phyloP scores from a whole-genome alignment of 2,329 filamentous ascomycete species.

The Raffaelea deltoideospora region DNA sequence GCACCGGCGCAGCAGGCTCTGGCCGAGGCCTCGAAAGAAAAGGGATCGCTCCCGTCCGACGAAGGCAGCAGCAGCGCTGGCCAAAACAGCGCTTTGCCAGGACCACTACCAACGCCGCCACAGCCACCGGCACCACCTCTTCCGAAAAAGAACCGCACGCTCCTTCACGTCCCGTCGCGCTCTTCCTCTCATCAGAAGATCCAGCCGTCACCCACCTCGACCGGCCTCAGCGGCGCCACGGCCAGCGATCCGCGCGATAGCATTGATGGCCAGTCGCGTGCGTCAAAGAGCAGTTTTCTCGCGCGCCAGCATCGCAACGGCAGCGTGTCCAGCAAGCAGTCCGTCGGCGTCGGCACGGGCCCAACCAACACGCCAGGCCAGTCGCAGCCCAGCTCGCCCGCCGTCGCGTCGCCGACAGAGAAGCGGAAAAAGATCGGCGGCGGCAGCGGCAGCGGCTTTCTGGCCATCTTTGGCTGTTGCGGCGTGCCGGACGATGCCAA shows the following conservation, averaged over 20 bases:
- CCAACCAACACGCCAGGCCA: constrained; percentile 32
- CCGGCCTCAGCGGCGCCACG: constrained; percentile 44
- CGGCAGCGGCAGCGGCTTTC: constrained; percentile 19
- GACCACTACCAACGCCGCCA: neutral
- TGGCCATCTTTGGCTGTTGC: constrained; percentile 53
- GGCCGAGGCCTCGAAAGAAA: constrained; percentile 27
- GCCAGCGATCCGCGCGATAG: constrained; percentile 45
- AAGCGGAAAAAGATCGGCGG: constrained; percentile 41
- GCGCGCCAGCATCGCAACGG: constrained; percentile 45
- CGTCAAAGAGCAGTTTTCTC: constrained; percentile 48
- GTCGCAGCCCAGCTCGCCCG: constrained; percentile 36
- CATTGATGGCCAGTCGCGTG: constrained; percentile 48
- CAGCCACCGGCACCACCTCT: constrained; percentile 14
- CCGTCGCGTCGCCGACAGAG: constrained; percentile 24
- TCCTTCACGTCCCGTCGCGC: constrained; percentile 44
- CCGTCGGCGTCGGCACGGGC: constrained; percentile 36
- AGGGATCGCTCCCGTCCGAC: constrained; percentile 24
- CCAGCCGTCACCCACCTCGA: constrained; percentile 43
- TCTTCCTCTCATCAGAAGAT: constrained; percentile 47
- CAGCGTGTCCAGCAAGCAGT: constrained; percentile 51
- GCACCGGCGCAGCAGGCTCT: constrained; percentile 15
- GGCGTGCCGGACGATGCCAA: constrained; percentile 45
- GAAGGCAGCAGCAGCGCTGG: constrained; percentile 15
- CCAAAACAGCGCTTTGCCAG: neutral
- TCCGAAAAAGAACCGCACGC: constrained; percentile 32